A percentile compares a stretch with the other conserved stretches of the same genome.
Conservation (phyloP, 306 rosid species). For the Quercus glauca region DNA sequence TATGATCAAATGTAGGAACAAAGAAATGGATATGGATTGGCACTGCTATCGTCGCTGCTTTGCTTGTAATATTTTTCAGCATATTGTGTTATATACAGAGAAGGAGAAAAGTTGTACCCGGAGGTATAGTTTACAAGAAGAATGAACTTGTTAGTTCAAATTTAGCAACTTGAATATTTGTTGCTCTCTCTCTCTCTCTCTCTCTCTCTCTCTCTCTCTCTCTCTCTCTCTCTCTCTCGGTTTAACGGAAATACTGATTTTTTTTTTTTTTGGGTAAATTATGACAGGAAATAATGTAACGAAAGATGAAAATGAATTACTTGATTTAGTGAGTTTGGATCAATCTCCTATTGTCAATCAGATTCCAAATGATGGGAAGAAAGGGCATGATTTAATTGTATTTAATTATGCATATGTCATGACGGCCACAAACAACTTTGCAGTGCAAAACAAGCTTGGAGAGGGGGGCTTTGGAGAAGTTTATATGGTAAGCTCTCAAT, state of each 20-base stretch:
- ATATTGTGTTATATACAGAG: neutral
- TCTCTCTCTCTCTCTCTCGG: no score
- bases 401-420: slow-evolving; percentile 11
- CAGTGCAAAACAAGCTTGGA: no score
- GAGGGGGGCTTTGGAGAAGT: no score
- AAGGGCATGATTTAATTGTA: slow-evolving; percentile 4
- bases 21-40: slow-evolving; percentile 14
- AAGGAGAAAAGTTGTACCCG: neutral
- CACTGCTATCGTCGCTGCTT: neutral
- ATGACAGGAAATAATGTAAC: neutral
- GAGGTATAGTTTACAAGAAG: neutral
- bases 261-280: neutral
- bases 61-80: neutral
- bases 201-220: no score
- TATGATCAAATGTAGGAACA: neutral
- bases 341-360: neutral
- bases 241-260: neutral
- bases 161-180: no score
- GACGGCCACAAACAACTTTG: neutral
- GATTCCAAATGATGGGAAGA: neutral
- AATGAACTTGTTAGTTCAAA: no score
- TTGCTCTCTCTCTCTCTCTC: no score
- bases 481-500: no score
- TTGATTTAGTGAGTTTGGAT: neutral
- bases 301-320: no score